Evolutionary conservation across 2,329 filamentous ascomycete genomes (phyloP), one percentile per base, ranked within the genome.

Genomic region (Calonectria crousiana): DNA sequence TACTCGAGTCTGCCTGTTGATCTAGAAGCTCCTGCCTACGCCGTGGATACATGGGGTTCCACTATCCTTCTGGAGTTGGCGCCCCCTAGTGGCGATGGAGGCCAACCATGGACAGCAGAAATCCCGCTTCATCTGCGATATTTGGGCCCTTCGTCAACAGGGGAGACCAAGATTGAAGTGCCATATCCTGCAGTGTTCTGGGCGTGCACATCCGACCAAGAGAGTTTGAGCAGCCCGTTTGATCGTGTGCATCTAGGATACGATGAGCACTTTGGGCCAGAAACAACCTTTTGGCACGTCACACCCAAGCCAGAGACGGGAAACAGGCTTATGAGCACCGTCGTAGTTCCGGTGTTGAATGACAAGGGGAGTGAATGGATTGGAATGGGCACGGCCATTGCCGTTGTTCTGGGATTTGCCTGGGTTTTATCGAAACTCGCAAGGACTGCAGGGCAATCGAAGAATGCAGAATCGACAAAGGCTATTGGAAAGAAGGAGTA

Each of bases 91-190:
- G 18, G 78, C 6, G 72, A 78, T 10, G 78, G 82, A 79, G 82
- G 84, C 23, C 81, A 86, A 20, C 83, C 86, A 16, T 95, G 92
- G 91, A 93, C 90, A 9, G 90, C 90, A 14, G 90, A 93, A 72
- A 90, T 98, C 44, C 96, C 96, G 0, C 89, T 98, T 18, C 96
- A 98, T 82, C 89, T 98, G 4, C 93, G 96, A 38, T 98, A 98
- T 83, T 88, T 98, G 6, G 85, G 88, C 8, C 94, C 94, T 0
- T 88, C 89, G 0, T 83, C 84, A 53, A 88, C 88, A 3, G 92
- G 92, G 3, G 87, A 91, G 76, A 83, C 85, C 3, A 78, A 87
- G 6, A 84, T 92, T 1, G 86, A 91, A n/a, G 83, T 97, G 0
- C 94, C 96, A 0, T 96, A 94, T 86, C 96, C 96, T 0, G 90